Percentiles rank a stretch among this genome's conserved stretches.
phyloP scores from a whole-genome alignment of 805 yeast genomes.

The Metschnikowia gruessii region DNA sequence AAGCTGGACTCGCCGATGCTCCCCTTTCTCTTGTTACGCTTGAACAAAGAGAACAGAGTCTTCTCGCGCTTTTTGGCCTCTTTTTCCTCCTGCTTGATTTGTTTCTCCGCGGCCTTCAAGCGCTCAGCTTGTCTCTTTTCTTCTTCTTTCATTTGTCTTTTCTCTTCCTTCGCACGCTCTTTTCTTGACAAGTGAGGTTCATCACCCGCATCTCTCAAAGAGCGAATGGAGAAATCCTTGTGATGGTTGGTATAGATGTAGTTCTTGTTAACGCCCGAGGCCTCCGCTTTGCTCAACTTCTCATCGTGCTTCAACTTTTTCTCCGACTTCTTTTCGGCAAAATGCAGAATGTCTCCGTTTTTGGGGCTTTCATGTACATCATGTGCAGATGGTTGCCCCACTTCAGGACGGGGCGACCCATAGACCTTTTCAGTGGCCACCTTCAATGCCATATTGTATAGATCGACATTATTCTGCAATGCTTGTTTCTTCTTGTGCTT shows the following conservation, averaged over 20 bases:
- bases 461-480: slow-evolving; percentile 43
- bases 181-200: slow-evolving; percentile 8
- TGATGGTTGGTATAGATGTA: slow-evolving; percentile 21
- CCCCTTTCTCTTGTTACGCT: slow-evolving; percentile 8
- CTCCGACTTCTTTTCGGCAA: slow-evolving; percentile 13
- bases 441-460: slow-evolving; percentile 53
- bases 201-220: slow-evolving; percentile 11
- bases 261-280: slow-evolving; percentile 16
- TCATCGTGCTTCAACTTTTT: slow-evolving; percentile 14
- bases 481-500: slow-evolving; percentile 13
- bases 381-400: background rate
- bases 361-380: slow-evolving; percentile 1
- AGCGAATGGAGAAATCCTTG: slow-evolving; percentile 16
- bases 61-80: slow-evolving; percentile 12
- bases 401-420: slow-evolving; percentile 27
- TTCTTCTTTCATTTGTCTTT: slow-evolving; percentile 11
- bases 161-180: slow-evolving; percentile 18
- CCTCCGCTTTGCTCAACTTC: slow-evolving; percentile 12
- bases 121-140: slow-evolving; percentile 8
- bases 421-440: slow-evolving; percentile 57
- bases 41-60: slow-evolving; percentile 9
- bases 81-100: slow-evolving; percentile 6
- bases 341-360: slow-evolving; percentile 1
- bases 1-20: slow-evolving; percentile 11
- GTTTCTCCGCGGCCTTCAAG: slow-evolving; percentile 7